Evolutionary conservation across 306 rosid genomes (phyloP).

Genomic region (Parietaria judaica): DNA sequence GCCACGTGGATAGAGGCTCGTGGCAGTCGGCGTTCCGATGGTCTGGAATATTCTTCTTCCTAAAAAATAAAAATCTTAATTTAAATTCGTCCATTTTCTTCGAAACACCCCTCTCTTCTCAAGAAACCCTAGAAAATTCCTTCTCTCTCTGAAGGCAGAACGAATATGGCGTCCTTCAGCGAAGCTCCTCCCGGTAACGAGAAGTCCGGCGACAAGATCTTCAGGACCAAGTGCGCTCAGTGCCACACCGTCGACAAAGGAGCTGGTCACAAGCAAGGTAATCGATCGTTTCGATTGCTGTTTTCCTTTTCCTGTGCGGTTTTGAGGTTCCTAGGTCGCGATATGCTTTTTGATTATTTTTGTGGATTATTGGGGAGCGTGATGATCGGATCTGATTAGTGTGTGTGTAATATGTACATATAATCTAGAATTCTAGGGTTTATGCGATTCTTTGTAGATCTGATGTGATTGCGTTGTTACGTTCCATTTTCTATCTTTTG

Average conservation of each 20-base stretch:
- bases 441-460: too few relatives aligned
- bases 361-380: neutral
- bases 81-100: neutral
- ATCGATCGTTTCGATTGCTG: neutral
- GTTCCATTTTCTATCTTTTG: too few relatives aligned
- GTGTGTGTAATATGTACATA: too few relatives aligned
- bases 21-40: slow-evolving; percentile 10
- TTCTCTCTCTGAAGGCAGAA: neutral
- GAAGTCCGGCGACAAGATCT: slow-evolving; percentile 66
- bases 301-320: neutral
- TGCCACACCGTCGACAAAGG: slow-evolving; percentile 87
- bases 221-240: slow-evolving; percentile 82
- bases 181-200: slow-evolving; percentile 68
- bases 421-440: too few relatives aligned
- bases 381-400: slow-evolving; percentile 14
- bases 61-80: neutral
- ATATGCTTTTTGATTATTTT: neutral
- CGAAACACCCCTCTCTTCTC: neutral
- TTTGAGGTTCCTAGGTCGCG: neutral
- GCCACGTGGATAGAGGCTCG: slow-evolving; percentile 6
- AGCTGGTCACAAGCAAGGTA: slow-evolving; percentile 93
- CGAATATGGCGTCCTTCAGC: slow-evolving; percentile 65
- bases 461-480: too few relatives aligned
- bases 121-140: neutral
- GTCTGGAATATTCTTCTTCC: slow-evolving; percentile 19